Percentiles rank a stretch among this genome's conserved stretches.
Conservation (phyloP, 805 yeast genomes). For the Saturnispora zaruensis region DNA sequence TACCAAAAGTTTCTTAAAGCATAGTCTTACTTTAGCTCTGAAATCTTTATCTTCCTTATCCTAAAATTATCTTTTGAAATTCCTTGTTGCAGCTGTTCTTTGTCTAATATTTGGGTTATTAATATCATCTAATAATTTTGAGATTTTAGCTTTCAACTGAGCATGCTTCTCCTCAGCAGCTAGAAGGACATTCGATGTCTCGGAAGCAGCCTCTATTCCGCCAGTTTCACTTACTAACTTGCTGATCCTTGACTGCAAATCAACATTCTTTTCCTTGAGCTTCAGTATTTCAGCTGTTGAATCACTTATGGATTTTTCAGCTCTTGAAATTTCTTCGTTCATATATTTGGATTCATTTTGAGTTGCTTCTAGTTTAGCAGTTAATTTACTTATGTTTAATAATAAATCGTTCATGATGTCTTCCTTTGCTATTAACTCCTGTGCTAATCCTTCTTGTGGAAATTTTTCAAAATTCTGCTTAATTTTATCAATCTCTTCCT, state of each 20-base stretch:
- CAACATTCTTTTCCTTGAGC: conserved; percentile 7
- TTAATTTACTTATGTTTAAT: conserved; percentile 35
- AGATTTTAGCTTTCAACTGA: background rate
- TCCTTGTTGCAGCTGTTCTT: conserved; percentile 6
- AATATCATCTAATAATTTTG: conserved; percentile 2
- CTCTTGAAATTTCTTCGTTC: conserved; percentile 47
- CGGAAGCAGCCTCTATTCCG: background rate
- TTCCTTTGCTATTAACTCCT: conserved; percentile 31
- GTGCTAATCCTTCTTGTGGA: conserved; percentile 10
- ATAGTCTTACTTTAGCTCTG: too few relatives aligned
- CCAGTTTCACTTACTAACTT: conserved; percentile 10
- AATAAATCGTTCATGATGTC: conserved; percentile 37
- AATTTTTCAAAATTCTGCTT: conserved; percentile 2
- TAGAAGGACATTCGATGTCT: background rate
- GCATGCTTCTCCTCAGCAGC: background rate
- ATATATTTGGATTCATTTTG: conserved; percentile 58
- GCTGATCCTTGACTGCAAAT: conserved; percentile 11
- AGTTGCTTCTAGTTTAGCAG: conserved; percentile 38
- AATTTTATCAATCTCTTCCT: conserved; percentile 13
- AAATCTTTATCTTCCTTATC: background rate
- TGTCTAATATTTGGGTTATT: conserved; percentile 8
- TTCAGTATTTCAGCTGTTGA: conserved; percentile 29
- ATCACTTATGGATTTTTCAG: conserved; percentile 40
- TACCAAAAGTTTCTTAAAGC: too few relatives aligned
- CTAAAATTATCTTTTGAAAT: background rate